Conservation (phyloP, 345 rosid genomes). For the Punica granatum region DNA sequence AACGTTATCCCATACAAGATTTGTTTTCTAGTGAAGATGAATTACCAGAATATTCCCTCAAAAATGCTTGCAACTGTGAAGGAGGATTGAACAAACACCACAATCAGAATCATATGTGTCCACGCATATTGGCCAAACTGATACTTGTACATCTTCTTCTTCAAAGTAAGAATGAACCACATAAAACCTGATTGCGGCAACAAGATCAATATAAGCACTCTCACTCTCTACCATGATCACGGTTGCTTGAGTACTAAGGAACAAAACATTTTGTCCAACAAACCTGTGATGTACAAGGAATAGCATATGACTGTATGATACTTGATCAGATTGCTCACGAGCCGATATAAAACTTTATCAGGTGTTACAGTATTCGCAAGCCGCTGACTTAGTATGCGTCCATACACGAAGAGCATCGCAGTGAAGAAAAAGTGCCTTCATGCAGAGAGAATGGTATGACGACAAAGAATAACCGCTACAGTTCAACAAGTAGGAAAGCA, state of each 20-base stretch:
- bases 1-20: background rate
- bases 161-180: constrained; percentile 95
- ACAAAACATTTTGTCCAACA: constrained; percentile 12
- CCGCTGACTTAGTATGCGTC: constrained; percentile 88
- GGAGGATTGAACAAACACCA: constrained; percentile 93
- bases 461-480: background rate
- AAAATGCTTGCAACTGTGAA: constrained; percentile 97
- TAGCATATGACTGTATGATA: constrained; percentile 91
- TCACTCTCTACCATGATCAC: background rate
- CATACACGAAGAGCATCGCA: constrained; percentile 91
- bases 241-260: background rate
- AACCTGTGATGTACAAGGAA: constrained; percentile 83
- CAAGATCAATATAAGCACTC: constrained; percentile 1
- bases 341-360: constrained; percentile 70
- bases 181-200: constrained; percentile 58
- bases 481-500: background rate
- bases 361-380: constrained; percentile 82
- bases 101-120: constrained; percentile 98
- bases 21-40: background rate
- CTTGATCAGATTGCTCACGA: constrained; percentile 76
- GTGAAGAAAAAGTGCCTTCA: constrained; percentile 97
- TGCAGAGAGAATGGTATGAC: constrained; percentile 13
- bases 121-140: constrained; percentile 99
- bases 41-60: constrained; percentile 95
- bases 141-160: constrained; percentile 99